Evolutionary conservation across 176 grass and related monocot genomes (phyloP), one percentile per base, ranked within the genome.

Genomic region (Saccharum officinarum): DNA sequence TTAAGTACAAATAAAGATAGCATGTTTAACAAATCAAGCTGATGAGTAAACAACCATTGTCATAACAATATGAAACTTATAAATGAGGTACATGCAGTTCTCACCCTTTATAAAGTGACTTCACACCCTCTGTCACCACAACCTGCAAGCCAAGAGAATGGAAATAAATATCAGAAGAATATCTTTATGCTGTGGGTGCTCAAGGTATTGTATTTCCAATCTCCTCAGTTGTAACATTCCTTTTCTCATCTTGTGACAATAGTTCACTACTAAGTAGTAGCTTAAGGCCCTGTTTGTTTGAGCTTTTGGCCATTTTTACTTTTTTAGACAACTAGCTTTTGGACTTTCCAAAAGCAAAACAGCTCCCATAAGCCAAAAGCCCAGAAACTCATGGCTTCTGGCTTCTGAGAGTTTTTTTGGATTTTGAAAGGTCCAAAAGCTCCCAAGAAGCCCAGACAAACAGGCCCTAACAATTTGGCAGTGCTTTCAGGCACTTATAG

Each of bases 101-200:
- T 93, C 78, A 94, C 92, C 97, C 92, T 92, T 96, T 96, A 82
- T 96, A 99, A 89, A 99, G 88, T 64, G 92, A 85, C 67, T 87
- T 90, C 39, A 94, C 41, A 36, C 97, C 93, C 81, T 99, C 93
- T 47, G 88, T 95, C 23, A 84, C 62, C 46, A 96, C 81, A 75
- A 99, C 89, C 96, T 98, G 67, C 13, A 67, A 94, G 83, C 34
- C 55, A 81, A 83, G 40, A 79, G 70, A 89, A 62, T 0, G 6
- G 22, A 23, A 52, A 39, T 33, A 86, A 61, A 83, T 49, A 70
- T 83, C 50, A 79, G 45, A 83, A 71, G 28, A 81, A 28, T n/a
- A 52, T 12, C 7, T 23, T 82, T 7, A 11, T 79, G 57, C 7
- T 67, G 42, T 20, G 46, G 37, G 28, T 60, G 79, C 18, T 17